Conservation (phyloP, 1,284 basidiomycete genomes). For the Gymnopus androsaceus region DNA sequence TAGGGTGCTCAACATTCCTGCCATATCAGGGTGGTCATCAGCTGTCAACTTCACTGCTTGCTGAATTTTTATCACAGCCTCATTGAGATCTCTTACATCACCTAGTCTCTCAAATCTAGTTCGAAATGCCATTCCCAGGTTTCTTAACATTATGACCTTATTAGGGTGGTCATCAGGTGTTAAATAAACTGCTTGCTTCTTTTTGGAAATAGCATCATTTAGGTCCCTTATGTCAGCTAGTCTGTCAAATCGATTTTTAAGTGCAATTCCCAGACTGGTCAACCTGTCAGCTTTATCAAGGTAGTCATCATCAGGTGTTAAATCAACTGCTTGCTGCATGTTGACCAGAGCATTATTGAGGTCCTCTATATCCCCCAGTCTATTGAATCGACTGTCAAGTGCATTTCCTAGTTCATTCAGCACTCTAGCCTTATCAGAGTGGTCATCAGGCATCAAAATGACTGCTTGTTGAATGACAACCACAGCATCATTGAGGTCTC, state of each 20-base stretch:
- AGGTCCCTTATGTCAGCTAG: neutral
- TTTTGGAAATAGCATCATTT: neutral
- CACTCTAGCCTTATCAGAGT: neutral
- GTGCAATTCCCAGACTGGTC: neutral
- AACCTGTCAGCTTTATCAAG: neutral
- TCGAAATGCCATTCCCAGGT: neutral
- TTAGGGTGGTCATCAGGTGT: neutral
- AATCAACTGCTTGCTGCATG: neutral
- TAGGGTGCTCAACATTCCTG: neutral
- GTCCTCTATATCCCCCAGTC: neutral
- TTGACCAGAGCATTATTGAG: neutral
- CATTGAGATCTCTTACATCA: no score
- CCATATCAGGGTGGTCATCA: neutral
- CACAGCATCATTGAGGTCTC: neutral
- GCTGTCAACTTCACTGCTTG: neutral
- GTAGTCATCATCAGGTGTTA: neutral
- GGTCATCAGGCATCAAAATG: slow-evolving; percentile 5
- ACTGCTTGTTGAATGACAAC: slow-evolving; percentile 12
- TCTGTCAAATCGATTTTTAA: neutral
- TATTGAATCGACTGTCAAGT: neutral
- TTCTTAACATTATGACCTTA: neutral
- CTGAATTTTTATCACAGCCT: neutral
- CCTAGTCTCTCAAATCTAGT: neutral
- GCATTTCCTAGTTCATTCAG: neutral
- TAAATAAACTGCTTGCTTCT: neutral